phyloP scores from a whole-genome alignment of 2,329 filamentous ascomycete genomes.

The Pseudogymnoascus sp. region DNA sequence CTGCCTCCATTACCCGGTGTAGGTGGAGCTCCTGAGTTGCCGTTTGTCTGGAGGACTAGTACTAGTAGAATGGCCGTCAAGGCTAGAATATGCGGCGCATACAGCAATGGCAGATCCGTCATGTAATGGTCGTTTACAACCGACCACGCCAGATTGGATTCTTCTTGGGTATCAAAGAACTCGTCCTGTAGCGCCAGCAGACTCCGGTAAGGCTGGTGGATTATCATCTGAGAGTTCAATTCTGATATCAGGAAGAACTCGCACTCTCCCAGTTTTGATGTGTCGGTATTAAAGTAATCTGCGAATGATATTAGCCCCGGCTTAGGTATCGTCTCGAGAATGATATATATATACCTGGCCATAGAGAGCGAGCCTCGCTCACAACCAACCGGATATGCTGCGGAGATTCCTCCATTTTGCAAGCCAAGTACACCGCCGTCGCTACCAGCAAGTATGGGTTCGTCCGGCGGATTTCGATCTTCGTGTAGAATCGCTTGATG shows the following conservation, averaged over 20 bases:
- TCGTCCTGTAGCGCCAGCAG: constrained; percentile 53
- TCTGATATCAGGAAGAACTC: constrained; percentile 69
- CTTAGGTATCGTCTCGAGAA: constrained; percentile 8
- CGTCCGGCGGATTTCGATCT: constrained; percentile 82
- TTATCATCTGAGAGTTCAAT: constrained; percentile 64
- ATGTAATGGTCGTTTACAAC: constrained; percentile 69
- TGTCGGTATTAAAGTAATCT: constrained; percentile 57
- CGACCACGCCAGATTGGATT: constrained; percentile 57
- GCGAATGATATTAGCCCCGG: constrained; percentile 10
- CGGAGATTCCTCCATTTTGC: constrained; percentile 96
- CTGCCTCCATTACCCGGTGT: constrained; percentile 33
- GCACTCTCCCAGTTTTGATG: constrained; percentile 64
- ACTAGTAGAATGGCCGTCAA: constrained; percentile 63
- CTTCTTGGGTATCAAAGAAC: constrained; percentile 54
- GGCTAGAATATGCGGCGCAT: constrained; percentile 61
- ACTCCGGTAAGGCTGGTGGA: constrained; percentile 65
- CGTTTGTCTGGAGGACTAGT: constrained; percentile 56
- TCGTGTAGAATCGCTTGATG: constrained; percentile 85
- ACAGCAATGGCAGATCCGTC: constrained; percentile 60
- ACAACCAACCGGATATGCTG: constrained; percentile 92
- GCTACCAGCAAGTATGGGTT: constrained; percentile 89
- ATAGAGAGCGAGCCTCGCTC: constrained; percentile 75
- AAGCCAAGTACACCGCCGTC: constrained; percentile 91
- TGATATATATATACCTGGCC: constrained; percentile 53
- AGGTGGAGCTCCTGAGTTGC: constrained; percentile 24